Conservation (phyloP, 2,329 filamentous ascomycete genomes). For the Lanzia echinophila region DNA sequence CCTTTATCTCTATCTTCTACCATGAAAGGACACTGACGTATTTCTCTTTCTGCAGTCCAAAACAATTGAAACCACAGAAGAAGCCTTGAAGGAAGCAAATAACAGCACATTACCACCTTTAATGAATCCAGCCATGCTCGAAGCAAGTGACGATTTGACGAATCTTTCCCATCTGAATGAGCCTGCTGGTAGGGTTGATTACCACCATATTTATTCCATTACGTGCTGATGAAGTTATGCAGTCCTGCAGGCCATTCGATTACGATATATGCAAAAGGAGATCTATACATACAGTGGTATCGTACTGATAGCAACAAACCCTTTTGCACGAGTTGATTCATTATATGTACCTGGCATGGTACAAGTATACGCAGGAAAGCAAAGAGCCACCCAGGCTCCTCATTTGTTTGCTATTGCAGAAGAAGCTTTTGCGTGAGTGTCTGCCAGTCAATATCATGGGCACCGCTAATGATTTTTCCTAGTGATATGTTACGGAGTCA, state of each 20-base stretch:
- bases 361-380: conserved; percentile 97
- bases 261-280: conserved; percentile 96
- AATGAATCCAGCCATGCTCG: conserved; percentile 97
- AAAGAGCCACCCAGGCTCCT: conserved; percentile 91
- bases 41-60: conserved; percentile 52
- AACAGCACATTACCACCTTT: conserved; percentile 78
- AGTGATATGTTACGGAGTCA: conserved; percentile 95
- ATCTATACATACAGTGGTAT: conserved; percentile 99
- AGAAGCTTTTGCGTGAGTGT: conserved; percentile 86
- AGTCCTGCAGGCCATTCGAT: conserved; percentile 96
- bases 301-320: conserved; percentile 96
- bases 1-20: conserved; percentile 2
- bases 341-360: conserved; percentile 99
- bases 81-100: conserved; percentile 69
- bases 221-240: conserved; percentile 21
- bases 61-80: conserved; percentile 68
- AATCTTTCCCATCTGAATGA: conserved; percentile 98
- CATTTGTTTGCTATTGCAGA: conserved; percentile 98
- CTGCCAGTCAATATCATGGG: conserved; percentile 2
- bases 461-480: conserved; percentile 34
- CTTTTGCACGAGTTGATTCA: conserved; percentile 94
- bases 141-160: conserved; percentile 96
- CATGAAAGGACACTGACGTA: conserved; percentile 22
- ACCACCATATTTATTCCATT: neutral
- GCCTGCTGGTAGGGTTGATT: conserved; percentile 67